Conservation (phyloP, 1,284 basidiomycete genomes). For the Albatrellus sp. region DNA sequence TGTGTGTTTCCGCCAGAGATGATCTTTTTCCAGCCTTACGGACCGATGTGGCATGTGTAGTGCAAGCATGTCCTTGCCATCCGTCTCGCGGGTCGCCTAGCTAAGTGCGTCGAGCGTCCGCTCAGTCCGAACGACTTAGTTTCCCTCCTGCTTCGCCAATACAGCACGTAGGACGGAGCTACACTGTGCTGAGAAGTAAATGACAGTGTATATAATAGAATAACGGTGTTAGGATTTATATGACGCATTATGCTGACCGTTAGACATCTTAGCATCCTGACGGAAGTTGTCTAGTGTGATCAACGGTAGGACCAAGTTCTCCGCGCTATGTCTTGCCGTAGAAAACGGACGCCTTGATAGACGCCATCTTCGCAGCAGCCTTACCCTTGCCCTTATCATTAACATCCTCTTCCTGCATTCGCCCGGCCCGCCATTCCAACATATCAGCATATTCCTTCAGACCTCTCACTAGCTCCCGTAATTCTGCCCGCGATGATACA, state of each 20-base stretch:
- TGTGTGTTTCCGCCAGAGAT: slow-evolving; percentile 15
- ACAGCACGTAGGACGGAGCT: too few relatives aligned
- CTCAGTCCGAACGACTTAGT: slow-evolving; percentile 35
- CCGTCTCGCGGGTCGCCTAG: slow-evolving; percentile 40
- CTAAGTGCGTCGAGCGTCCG: slow-evolving; percentile 35
- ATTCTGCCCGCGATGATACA: slow-evolving; percentile 14
- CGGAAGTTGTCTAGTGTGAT: too few relatives aligned
- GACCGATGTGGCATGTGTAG: slow-evolving; percentile 21
- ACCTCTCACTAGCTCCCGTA: slow-evolving; percentile 17
- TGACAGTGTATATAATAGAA: too few relatives aligned
- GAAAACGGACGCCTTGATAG: slow-evolving; percentile 9
- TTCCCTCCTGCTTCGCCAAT: slow-evolving; percentile 17
- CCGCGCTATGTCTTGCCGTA: slow-evolving; percentile 6
- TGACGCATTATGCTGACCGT: too few relatives aligned
- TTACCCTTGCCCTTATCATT: slow-evolving; percentile 13
- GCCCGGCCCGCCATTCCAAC: slow-evolving; percentile 23
- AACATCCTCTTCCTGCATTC: slow-evolving; percentile 13
- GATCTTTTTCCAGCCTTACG: too few relatives aligned
- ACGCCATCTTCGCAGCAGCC: slow-evolving; percentile 8
- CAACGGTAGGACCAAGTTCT: too few relatives aligned
- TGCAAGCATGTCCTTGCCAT: slow-evolving; percentile 71
- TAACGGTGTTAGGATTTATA: too few relatives aligned
- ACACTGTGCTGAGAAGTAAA: neutral
- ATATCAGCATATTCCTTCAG: slow-evolving; percentile 21
- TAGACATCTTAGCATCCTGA: too few relatives aligned